Conservation (phyloP, 2,329 filamentous ascomycete genomes). For the Tolypocladium pustulatum region DNA sequence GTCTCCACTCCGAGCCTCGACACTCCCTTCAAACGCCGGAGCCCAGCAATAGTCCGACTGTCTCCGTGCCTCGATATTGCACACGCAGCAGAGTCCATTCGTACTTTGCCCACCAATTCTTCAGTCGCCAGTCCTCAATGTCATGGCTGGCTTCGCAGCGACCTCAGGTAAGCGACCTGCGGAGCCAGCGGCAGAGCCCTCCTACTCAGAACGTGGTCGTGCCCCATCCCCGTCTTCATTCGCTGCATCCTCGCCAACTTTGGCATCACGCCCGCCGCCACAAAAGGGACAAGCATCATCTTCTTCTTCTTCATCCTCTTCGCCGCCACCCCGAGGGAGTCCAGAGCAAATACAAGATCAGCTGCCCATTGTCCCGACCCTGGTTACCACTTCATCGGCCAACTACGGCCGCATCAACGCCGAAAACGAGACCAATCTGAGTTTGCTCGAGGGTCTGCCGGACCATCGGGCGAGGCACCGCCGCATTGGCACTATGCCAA, state of each 20-base stretch:
- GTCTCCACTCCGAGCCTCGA: not conserved
- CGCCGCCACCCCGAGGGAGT: not conserved
- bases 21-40: not conserved
- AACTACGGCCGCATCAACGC: constrained; percentile 24
- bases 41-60: not conserved
- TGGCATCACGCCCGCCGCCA: not conserved
- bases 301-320: not conserved
- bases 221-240: not conserved
- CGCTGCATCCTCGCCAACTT: not conserved
- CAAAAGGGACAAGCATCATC: not conserved
- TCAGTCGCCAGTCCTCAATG: not conserved
- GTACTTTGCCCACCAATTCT: not conserved
- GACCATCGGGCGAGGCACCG: constrained; percentile 8
- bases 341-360: constrained; percentile 1
- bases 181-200: not conserved
- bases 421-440: constrained; percentile 23
- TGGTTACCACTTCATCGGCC: constrained; percentile 8
- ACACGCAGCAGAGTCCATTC: not conserved
- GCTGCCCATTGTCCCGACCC: constrained; percentile 8
- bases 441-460: constrained; percentile 16
- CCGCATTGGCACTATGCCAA: not conserved
- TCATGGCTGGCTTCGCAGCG: constrained; percentile 2
- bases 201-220: not conserved
- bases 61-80: not conserved
- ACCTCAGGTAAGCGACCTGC: constrained; percentile 1